Evolutionary conservation across 257 asterid genomes (phyloP), one percentile per base, ranked within the genome.

Genomic region (Rehmannia glutinosa): DNA sequence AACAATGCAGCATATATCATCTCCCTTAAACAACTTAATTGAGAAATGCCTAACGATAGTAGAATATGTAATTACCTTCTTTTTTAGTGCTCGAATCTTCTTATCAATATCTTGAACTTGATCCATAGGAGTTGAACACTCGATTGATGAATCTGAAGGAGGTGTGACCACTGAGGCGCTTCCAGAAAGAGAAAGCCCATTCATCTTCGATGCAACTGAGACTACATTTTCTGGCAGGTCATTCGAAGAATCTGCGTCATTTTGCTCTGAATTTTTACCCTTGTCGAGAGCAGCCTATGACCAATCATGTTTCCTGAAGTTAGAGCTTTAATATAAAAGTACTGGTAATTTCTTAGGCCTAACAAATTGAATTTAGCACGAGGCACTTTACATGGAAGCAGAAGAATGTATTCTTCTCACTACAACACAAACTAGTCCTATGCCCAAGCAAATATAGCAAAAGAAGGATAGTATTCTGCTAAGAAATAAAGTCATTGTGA

Each of bases 81-180:
- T 94, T 65, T 91, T 91, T 60, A 94, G 74, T 23, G 99, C 97
- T 67, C 99, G 86, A 59, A 94, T 87, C 75, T 87, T 91, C 83
- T 88, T 91, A 67, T 94, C 99, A 64, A 91, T 76, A 67, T 82
- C 96, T 74, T 80, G 96, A 73, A 75, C 74, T 71, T 76, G 83
- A 72, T 92, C 90, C 47, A 49, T 86, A 13, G 87, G 74, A 68
- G 78, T 62, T 43, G 81, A 81, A 69, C 71, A 66, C 72, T 76
- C 87, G 0, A 71, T 70, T 68, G 90, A 79, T 62, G 90, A 78
- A 73, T 75, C 61, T 62, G 85, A n/a, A n/a, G n/a, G 80, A 28
- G 89, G 83, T 52, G 74, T 66, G 36, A 68, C 80, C 58, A 24
- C 28, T 1, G 81, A 55, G 53, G 89, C 58, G 75, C 62, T 80